Conservation (phyloP, 352 stramenopile genomes). For the Blastocystis sp. region DNA sequence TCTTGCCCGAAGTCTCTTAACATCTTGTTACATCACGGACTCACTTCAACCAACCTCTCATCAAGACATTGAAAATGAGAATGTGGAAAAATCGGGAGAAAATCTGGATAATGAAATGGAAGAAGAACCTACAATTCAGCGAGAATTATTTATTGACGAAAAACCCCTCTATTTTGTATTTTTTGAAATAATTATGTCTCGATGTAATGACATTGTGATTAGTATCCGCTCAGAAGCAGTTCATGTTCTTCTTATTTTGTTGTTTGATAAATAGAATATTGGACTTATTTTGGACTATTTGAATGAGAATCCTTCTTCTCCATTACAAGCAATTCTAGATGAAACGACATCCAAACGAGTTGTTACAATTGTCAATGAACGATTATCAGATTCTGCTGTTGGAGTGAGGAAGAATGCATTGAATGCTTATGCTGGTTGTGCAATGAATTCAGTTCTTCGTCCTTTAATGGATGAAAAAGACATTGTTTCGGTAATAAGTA, state of each 20-base stretch:
- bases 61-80: not conserved
- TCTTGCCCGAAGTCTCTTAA: not conserved
- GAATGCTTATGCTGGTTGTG: not conserved
- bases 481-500: not conserved
- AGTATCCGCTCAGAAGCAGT: conserved; percentile 39
- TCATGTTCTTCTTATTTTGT: not conserved
- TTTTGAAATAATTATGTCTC: conserved; percentile 10
- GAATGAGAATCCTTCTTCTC: not conserved
- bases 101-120: conserved; percentile 17
- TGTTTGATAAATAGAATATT: not conserved
- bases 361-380: not conserved
- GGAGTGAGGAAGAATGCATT: conserved; percentile 30
- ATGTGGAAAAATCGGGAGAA: not conserved
- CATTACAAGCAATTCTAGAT: not conserved
- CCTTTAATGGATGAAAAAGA: not conserved
- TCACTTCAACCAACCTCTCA: not conserved
- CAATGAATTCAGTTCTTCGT: not conserved
- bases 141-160: conserved; percentile 47
- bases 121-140: not conserved
- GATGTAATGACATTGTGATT: conserved; percentile 53
- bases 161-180: conserved; percentile 41
- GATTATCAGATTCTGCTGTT: conserved; percentile 24
- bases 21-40: conserved; percentile 10
- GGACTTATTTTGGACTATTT: conserved; percentile 5
- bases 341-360: not conserved